phyloP scores from a whole-genome alignment of 2,329 filamentous ascomycete genomes.

The Sarocladium strictum region DNA sequence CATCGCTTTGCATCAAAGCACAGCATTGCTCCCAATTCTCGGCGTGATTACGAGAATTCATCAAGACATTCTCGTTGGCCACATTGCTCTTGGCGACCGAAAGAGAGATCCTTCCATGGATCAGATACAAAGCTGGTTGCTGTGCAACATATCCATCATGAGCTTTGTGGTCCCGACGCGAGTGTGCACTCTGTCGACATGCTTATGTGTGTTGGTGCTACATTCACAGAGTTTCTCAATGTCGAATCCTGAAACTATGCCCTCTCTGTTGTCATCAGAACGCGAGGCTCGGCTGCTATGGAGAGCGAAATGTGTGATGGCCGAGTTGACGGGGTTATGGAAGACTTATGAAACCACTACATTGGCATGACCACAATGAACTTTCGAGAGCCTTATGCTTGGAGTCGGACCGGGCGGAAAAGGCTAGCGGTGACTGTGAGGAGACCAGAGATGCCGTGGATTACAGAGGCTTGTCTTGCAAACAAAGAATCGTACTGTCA shows the following conservation, averaged over 20 bases:
- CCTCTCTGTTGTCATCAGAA: no score
- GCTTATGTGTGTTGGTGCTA: neutral
- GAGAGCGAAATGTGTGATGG: neutral
- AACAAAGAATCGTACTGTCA: no score
- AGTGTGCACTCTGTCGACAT: neutral
- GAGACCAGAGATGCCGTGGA: no score
- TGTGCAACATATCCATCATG: neutral
- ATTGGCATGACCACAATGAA: neutral
- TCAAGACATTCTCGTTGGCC: neutral
- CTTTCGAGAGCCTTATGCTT: no score
- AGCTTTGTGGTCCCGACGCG: neutral
- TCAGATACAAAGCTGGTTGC: neutral
- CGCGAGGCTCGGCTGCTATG: neutral
- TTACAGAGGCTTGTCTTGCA: no score
- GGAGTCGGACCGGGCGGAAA: no score
- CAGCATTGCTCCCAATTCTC: neutral
- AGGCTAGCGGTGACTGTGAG: no score
- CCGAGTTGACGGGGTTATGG: neutral
- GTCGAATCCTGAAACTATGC: no score
- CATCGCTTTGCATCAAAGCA: neutral
- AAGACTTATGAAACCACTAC: neutral
- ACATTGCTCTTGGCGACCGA: constrained; percentile 4
- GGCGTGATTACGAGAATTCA: neutral
- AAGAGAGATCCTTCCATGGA: no score
- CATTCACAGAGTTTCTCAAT: neutral